Conservation (phyloP, 805 yeast species). For the Cephaloascus albidus region DNA sequence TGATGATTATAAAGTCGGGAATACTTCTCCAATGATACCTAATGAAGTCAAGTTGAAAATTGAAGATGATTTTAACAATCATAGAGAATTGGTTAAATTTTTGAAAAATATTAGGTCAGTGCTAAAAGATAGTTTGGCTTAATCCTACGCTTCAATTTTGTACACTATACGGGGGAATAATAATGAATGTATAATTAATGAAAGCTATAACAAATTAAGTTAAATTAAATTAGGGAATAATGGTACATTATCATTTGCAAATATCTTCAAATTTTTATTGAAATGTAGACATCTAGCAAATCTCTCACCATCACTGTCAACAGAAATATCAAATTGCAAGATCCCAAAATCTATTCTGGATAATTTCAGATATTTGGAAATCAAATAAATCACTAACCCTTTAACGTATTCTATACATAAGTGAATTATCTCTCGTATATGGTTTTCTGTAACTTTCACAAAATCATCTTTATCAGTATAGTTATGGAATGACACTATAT, state of each 20-base stretch:
- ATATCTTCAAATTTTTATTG: not conserved
- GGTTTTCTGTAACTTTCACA: not conserved
- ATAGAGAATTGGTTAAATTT: constrained; percentile 19
- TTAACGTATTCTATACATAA: not conserved
- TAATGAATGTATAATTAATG: too few species aligned
- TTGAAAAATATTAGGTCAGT: constrained; percentile 21
- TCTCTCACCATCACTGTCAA: not conserved
- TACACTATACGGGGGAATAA: too few species aligned
- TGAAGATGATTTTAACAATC: constrained; percentile 10
- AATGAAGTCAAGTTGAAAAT: constrained; percentile 7
- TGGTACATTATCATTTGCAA: not conserved
- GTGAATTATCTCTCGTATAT: not conserved
- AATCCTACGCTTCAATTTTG: too few species aligned
- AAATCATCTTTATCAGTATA: not conserved
- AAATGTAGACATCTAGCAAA: not conserved
- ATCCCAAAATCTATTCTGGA: not conserved
- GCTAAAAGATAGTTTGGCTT: constrained; percentile 6
- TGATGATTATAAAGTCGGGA: constrained; percentile 24
- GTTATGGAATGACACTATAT: not conserved
- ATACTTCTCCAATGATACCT: constrained; percentile 27
- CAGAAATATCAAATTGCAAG: not conserved
- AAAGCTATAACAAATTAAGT: too few species aligned
- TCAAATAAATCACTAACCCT: not conserved
- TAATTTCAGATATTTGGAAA: not conserved
- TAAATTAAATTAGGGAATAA: not conserved